Percentiles rank a stretch among this genome's conserved stretches.
Conservation (phyloP, 805 yeast genomes). For the Ogataea ramenticola region DNA sequence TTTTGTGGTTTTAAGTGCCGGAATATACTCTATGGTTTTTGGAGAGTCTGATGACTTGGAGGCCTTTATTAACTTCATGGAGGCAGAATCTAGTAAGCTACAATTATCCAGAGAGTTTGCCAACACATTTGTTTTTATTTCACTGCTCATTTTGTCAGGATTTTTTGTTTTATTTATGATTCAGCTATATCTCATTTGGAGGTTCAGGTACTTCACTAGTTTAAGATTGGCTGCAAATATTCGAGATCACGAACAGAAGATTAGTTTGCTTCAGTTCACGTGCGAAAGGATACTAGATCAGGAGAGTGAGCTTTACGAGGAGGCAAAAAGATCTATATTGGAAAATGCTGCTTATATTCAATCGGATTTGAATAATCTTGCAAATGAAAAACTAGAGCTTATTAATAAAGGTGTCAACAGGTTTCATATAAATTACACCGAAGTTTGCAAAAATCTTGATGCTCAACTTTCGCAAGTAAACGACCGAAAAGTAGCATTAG, state of each 20-base stretch:
- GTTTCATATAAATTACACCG: too few relatives aligned
- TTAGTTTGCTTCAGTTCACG: conserved; percentile 9
- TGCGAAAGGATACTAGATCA: conserved; percentile 10
- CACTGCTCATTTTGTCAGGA: too few relatives aligned
- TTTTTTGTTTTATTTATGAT: not conserved
- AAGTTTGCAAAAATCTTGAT: too few relatives aligned
- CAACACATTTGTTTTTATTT: not conserved
- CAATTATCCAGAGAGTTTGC: not conserved
- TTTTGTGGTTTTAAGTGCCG: not conserved
- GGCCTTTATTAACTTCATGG: not conserved
- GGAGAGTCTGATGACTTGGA: not conserved
- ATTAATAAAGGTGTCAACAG: too few relatives aligned
- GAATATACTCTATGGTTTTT: not conserved
- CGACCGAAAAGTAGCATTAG: too few relatives aligned
- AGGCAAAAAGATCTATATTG: not conserved
- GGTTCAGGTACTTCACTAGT: not conserved
- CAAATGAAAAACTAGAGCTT: too few relatives aligned
- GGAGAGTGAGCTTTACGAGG: conserved; percentile 12
- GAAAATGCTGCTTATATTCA: not conserved
- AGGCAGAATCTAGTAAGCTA: not conserved
- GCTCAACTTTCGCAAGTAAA: too few relatives aligned
- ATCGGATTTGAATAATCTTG: too few relatives aligned
- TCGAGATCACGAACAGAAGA: conserved; percentile 7
- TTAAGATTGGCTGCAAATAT: not conserved
- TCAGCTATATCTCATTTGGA: not conserved